Percentiles rank a stretch among this genome's conserved stretches.
phyloP scores from a whole-genome alignment of 176 grass and related monocot species.

The Hordeum vulgare region DNA sequence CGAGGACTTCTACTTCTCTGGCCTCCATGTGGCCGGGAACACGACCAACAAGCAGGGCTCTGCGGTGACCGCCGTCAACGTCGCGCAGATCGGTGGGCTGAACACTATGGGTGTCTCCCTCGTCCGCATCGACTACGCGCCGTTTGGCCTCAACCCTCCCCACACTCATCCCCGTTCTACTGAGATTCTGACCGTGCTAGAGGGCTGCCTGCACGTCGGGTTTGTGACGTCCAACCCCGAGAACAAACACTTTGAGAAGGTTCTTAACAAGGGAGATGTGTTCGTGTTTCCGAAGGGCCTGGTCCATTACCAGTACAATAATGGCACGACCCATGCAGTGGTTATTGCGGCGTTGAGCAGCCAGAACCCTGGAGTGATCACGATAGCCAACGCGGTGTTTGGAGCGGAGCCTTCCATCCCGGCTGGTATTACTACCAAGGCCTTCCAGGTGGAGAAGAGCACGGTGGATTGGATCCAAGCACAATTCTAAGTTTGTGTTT shows the following conservation, averaged over 20 bases:
- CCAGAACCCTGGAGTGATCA: background rate
- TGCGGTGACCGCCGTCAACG: conserved; percentile 5
- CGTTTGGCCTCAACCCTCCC: conserved; percentile 26
- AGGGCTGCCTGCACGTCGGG: conserved; percentile 35
- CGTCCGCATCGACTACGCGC: conserved; percentile 28
- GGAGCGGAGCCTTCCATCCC: background rate
- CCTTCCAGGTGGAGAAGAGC: background rate
- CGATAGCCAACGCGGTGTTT: background rate
- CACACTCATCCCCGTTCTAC: background rate
- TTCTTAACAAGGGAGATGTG: background rate
- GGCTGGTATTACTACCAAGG: background rate
- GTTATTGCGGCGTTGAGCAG: background rate
- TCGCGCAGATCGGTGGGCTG: background rate
- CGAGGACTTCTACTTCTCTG: no score
- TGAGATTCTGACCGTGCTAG: background rate
- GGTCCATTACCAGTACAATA: background rate
- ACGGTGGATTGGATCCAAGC: background rate
- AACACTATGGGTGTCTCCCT: conserved; percentile 30
- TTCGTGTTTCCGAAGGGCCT: conserved; percentile 7
- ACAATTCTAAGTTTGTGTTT: background rate
- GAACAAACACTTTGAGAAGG: background rate
- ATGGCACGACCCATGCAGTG: background rate
- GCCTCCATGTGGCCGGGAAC: no score
- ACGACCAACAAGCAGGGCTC: conserved; percentile 16
- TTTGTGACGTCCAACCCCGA: background rate